Percentiles rank a stretch among this genome's conserved stretches.
Conservation (phyloP, 306 rosid species). For the Acacia crassicarpa region DNA sequence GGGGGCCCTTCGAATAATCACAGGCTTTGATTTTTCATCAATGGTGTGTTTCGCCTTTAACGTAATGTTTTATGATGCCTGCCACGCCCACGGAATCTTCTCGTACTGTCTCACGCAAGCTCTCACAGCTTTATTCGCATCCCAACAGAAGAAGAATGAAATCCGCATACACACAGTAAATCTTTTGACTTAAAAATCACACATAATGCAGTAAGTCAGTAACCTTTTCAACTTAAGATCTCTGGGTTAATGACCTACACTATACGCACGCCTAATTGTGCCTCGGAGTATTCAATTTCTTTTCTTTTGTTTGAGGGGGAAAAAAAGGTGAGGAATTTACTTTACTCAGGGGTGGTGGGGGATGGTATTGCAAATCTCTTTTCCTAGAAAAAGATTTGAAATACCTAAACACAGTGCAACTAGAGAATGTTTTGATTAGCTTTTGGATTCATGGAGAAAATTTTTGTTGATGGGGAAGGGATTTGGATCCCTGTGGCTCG, state of each 20-base stretch:
- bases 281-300: background rate
- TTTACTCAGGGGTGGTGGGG: too few relatives aligned
- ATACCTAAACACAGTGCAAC: background rate
- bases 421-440: background rate
- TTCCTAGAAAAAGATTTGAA: background rate
- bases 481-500: too few relatives aligned
- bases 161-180: background rate
- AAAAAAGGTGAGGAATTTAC: background rate
- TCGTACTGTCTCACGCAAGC: background rate
- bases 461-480: background rate
- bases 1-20: background rate
- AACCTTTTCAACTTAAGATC: background rate
- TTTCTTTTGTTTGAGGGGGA: background rate
- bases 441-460: background rate
- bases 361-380: background rate
- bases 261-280: background rate
- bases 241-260: background rate
- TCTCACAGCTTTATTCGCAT: background rate
- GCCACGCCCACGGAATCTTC: background rate
- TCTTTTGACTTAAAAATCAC: background rate
- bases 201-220: background rate
- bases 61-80: background rate
- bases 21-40: background rate
- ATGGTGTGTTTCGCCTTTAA: background rate
- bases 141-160: background rate